Evolutionary conservation across 2,329 filamentous ascomycete genomes (phyloP).

Genomic region (Scorias spongiosa): DNA sequence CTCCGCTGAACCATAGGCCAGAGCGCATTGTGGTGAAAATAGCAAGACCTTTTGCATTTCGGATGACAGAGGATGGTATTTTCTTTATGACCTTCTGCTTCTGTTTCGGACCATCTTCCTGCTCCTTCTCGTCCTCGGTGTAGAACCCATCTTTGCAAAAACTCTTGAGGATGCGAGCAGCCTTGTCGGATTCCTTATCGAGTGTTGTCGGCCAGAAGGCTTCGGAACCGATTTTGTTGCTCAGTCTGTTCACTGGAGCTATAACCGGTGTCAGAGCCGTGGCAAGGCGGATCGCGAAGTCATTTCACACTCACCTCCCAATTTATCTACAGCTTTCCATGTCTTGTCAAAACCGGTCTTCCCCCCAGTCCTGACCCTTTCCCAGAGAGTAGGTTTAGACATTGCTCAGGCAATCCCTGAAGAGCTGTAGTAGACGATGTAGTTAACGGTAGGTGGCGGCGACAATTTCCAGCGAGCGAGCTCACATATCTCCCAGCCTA

Average conservation of each 20-base stretch:
- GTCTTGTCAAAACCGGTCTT: slow-evolving; percentile 62
- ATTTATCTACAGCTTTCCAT: slow-evolving; percentile 51
- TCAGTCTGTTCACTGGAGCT: slow-evolving; percentile 62
- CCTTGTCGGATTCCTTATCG: slow-evolving; percentile 83
- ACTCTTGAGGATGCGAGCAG: slow-evolving; percentile 72
- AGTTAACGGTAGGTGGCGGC: no score
- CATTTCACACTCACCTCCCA: slow-evolving; percentile 18
- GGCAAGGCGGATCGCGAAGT: not conserved
- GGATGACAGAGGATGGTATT: slow-evolving; percentile 71
- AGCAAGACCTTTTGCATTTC: slow-evolving; percentile 76
- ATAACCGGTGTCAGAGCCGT: slow-evolving; percentile 23
- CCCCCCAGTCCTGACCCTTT: slow-evolving; percentile 36
- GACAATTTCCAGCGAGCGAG: slow-evolving; percentile 1
- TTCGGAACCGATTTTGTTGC: slow-evolving; percentile 67
- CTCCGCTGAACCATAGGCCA: slow-evolving; percentile 80
- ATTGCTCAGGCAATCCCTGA: no score
- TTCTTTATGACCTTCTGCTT: slow-evolving; percentile 58
- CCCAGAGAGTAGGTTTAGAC: slow-evolving; percentile 27
- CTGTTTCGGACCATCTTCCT: slow-evolving; percentile 36
- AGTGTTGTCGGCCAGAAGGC: slow-evolving; percentile 75
- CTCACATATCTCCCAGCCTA: slow-evolving; percentile 3
- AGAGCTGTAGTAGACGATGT: no score
- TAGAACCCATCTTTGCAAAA: slow-evolving; percentile 76
- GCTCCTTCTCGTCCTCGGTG: slow-evolving; percentile 32
- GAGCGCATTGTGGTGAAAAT: slow-evolving; percentile 95